Evolutionary conservation across 2,329 filamentous ascomycete genomes (phyloP).

Genomic region (Ceratocystis colombiana): DNA sequence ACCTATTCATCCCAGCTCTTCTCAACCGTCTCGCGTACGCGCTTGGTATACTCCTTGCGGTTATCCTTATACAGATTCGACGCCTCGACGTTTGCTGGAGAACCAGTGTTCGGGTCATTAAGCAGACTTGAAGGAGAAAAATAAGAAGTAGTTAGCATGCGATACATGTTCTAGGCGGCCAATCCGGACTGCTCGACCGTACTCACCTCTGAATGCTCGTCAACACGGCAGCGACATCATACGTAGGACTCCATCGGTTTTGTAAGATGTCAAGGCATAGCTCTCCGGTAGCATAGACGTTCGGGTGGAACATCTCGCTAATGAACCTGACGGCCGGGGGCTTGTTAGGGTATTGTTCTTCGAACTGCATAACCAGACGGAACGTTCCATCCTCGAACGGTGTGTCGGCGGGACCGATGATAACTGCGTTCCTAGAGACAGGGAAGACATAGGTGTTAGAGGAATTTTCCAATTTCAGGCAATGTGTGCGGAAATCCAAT

Average conservation of each 20-base stretch:
- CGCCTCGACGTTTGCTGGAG: conserved; percentile 93
- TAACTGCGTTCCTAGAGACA: conserved; percentile 78
- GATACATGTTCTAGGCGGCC: not conserved
- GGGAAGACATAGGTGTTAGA: conserved; percentile 18
- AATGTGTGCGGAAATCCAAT: not conserved
- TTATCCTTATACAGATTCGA: conserved; percentile 99
- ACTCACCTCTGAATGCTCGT: conserved; percentile 90
- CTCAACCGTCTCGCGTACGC: conserved; percentile 91
- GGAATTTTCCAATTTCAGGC: too few relatives aligned
- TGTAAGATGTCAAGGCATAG: conserved; percentile 93
- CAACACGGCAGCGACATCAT: conserved; percentile 92
- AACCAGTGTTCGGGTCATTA: conserved; percentile 97
- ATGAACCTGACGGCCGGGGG: conserved; percentile 97
- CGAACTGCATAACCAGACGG: conserved; percentile 95
- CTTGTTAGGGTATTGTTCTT: conserved; percentile 98
- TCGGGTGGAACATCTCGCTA: conserved; percentile 98
- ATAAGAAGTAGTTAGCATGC: conserved; percentile 29
- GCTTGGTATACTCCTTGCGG: conserved; percentile 88
- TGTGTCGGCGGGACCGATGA: conserved; percentile 92
- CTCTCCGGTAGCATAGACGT: conserved; percentile 95
- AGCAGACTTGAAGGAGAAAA: conserved; percentile 53
- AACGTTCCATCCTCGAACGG: conserved; percentile 98
- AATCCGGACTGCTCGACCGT: not conserved
- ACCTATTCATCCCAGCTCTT: conserved; percentile 93
- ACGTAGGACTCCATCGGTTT: conserved; percentile 97